These are phyloP conservation scores for Quercus lobata DNA, from an alignment of 331 rosid genomes.

Conservation along the genomic window DNA sequence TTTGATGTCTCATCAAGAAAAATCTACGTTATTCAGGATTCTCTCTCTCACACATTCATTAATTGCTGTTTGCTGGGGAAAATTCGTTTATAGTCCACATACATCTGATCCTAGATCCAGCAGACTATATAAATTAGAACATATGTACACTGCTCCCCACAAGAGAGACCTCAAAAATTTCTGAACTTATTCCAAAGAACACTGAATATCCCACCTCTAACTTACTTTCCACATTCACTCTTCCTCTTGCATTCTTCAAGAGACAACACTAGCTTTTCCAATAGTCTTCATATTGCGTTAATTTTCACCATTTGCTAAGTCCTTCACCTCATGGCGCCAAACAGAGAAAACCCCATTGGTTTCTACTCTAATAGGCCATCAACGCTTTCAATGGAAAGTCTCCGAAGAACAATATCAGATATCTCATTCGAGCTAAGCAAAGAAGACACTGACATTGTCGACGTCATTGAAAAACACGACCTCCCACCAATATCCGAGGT, in stretches of 20 bases:
- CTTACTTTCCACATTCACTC: not conserved
- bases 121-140: slow-evolving; percentile 10
- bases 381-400: slow-evolving; percentile 24
- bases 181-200: not conserved
- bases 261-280: not conserved
- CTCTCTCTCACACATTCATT: not conserved
- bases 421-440: slow-evolving; percentile 27
- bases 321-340: slow-evolving; percentile 22
- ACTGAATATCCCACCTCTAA: not conserved
- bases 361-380: slow-evolving; percentile 8
- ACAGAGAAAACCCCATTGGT: slow-evolving; percentile 11
- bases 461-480: not conserved
- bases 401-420: slow-evolving; percentile 52
- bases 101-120: slow-evolving; percentile 1
- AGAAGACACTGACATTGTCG: not conserved
- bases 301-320: not conserved
- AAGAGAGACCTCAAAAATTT: not conserved
- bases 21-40: slow-evolving; percentile 6
- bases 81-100: slow-evolving; percentile 11
- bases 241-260: not conserved
- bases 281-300: not conserved
- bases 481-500: slow-evolving; percentile 22
- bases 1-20: slow-evolving; percentile 13
- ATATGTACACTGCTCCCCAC: not conserved
- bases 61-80: not conserved